Conservation (phyloP, 805 yeast species). For the Pichia phayaonensis region DNA sequence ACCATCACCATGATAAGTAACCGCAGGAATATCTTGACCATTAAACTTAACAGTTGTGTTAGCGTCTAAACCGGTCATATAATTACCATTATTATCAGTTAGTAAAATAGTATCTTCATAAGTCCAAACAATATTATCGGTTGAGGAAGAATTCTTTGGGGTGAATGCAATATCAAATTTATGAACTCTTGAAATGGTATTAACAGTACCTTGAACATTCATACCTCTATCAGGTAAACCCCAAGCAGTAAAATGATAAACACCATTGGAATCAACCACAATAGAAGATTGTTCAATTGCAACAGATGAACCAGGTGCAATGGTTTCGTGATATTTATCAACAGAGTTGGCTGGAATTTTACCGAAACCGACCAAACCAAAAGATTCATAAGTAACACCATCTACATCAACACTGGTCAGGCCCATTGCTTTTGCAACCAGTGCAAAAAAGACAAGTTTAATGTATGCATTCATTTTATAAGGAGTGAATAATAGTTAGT, state of each 20-base stretch:
- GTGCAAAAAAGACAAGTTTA: conserved; percentile 5
- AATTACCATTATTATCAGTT: conserved; percentile 25
- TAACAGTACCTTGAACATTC: conserved; percentile 27
- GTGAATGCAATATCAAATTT: conserved; percentile 20
- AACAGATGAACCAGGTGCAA: conserved; percentile 28
- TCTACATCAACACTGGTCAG: conserved; percentile 17
- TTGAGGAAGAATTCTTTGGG: conserved; percentile 16
- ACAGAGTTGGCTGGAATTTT: conserved; percentile 19
- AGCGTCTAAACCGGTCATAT: conserved; percentile 26
- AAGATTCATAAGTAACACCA: conserved; percentile 19
- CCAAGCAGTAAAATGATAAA: conserved; percentile 23
- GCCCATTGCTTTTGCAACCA: conserved; percentile 7
- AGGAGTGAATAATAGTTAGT: background rate
- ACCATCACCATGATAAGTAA: conserved; percentile 25
- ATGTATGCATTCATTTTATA: conserved; percentile 1
- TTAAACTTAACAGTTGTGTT: conserved; percentile 21
- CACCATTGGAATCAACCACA: conserved; percentile 15
- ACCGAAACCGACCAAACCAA: conserved; percentile 26
- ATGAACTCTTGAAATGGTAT: conserved; percentile 23
- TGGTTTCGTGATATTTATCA: conserved; percentile 26
- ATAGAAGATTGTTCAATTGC: conserved; percentile 21
- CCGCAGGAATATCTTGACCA: conserved; percentile 24
- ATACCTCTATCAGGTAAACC: conserved; percentile 29
- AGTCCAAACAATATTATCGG: conserved; percentile 21
- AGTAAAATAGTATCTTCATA: conserved; percentile 24